phyloP scores from a whole-genome alignment of 2,329 filamentous ascomycete species.

The Xylariaceae sp. region DNA sequence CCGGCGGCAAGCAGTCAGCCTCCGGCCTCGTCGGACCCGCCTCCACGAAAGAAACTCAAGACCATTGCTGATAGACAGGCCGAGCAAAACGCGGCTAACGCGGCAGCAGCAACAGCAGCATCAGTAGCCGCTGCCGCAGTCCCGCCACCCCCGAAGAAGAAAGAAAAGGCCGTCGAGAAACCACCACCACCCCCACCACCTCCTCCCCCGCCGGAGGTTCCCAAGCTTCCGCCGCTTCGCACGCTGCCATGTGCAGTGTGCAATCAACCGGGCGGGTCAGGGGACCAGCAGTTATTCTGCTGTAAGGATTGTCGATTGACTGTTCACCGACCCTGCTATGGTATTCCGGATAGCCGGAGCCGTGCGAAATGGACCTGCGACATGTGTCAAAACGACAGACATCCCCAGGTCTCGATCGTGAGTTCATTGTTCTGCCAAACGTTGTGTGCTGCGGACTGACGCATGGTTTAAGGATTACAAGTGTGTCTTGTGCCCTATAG shows the following conservation, averaged over 20 bases:
- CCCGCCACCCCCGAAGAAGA: slow-evolving; percentile 44
- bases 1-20: slow-evolving; percentile 26
- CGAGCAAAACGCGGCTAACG: slow-evolving; percentile 43
- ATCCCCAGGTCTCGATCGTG: slow-evolving; percentile 85
- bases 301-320: slow-evolving; percentile 87
- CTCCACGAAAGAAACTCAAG: slow-evolving; percentile 60
- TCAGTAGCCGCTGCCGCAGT: slow-evolving; percentile 1
- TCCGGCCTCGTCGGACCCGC: slow-evolving; percentile 45
- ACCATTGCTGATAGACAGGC: slow-evolving; percentile 46
- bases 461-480: slow-evolving; percentile 63
- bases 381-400: slow-evolving; percentile 92
- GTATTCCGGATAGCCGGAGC: slow-evolving; percentile 65
- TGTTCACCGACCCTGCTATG: slow-evolving; percentile 89
- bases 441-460: slow-evolving; percentile 24
- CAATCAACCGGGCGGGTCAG: slow-evolving; percentile 63
- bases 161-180: slow-evolving; percentile 55
- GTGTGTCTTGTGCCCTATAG: slow-evolving; percentile 85
- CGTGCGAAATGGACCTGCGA: slow-evolving; percentile 88
- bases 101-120: slow-evolving; percentile 37
- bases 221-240: slow-evolving; percentile 55
- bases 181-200: slow-evolving; percentile 48
- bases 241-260: slow-evolving; percentile 83
- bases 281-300: slow-evolving; percentile 64
- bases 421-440: slow-evolving; percentile 31
- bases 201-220: slow-evolving; percentile 60